phyloP scores from a whole-genome alignment of 2,329 filamentous ascomycete genomes.

The Stachybotrys chlorohalonatus region DNA sequence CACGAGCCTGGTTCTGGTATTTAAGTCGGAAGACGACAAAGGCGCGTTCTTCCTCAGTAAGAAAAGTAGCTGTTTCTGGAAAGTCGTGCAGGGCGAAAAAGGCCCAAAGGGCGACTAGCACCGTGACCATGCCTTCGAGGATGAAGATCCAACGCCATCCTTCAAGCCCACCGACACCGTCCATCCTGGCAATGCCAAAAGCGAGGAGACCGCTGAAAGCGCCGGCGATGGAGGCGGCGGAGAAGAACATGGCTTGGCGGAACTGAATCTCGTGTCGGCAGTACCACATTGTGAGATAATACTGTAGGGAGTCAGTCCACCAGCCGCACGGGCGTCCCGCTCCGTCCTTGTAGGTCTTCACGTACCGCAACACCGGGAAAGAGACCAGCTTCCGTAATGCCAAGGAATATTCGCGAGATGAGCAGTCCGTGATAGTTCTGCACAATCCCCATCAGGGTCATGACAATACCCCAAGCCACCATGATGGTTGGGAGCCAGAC shows the following conservation, averaged over 20 bases:
- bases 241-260: slow-evolving; percentile 68
- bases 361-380: slow-evolving; percentile 52
- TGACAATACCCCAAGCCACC: slow-evolving; percentile 44
- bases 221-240: slow-evolving; percentile 69
- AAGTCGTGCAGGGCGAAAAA: slow-evolving; percentile 75
- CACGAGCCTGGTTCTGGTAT: slow-evolving; percentile 41
- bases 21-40: slow-evolving; percentile 64
- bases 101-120: slow-evolving; percentile 54
- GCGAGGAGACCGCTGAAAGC: slow-evolving; percentile 68
- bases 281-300: slow-evolving; percentile 51
- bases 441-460: slow-evolving; percentile 46
- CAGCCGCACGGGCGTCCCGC: background rate
- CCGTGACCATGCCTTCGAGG: slow-evolving; percentile 60
- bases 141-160: slow-evolving; percentile 63
- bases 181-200: slow-evolving; percentile 61
- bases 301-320: slow-evolving; percentile 15
- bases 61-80: slow-evolving; percentile 67
- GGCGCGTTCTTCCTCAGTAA: slow-evolving; percentile 60
- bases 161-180: slow-evolving; percentile 48
- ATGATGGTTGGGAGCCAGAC: slow-evolving; percentile 72
- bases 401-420: slow-evolving; percentile 47
- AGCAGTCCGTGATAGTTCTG: slow-evolving; percentile 37
- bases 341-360: background rate
- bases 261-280: slow-evolving; percentile 46
- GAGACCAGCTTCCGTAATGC: slow-evolving; percentile 57